These are phyloP conservation scores for Heritiera littoralis DNA, from an alignment of 345 rosid genomes.

Conservation along the genomic window DNA sequence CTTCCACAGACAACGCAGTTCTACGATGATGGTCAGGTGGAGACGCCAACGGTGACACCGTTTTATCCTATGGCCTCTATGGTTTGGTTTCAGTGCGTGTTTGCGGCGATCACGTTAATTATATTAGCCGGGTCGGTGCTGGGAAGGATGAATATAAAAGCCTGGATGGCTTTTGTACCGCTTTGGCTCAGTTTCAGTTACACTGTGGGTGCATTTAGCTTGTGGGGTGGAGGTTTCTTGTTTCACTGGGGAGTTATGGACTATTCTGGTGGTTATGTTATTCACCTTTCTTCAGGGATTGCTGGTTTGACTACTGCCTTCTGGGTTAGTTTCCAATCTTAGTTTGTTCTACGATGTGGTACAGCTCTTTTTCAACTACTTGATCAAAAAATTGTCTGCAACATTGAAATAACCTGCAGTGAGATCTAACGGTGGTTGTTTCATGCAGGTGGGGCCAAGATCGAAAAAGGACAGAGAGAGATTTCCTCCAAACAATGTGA, in stretches of 20 bases:
- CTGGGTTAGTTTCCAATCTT: constrained; percentile 34
- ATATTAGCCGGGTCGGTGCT: constrained; percentile 47
- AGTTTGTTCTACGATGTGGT: too few relatives aligned
- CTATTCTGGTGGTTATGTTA: constrained; percentile 53
- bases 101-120: constrained; percentile 44
- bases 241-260: constrained; percentile 62
- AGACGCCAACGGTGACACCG: constrained; percentile 30
- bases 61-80: constrained; percentile 48
- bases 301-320: constrained; percentile 47
- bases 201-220: constrained; percentile 49
- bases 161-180: constrained; percentile 58
- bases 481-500: constrained; percentile 48
- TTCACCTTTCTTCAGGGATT: constrained; percentile 53
- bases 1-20: constrained; percentile 37
- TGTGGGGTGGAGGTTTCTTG: constrained; percentile 60
- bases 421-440: background rate
- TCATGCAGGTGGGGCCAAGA: constrained; percentile 52
- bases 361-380: too few relatives aligned
- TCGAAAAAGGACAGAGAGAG: constrained; percentile 44
- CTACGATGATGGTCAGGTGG: constrained; percentile 7
- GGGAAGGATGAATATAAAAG: constrained; percentile 48
- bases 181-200: constrained; percentile 51
- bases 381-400: background rate
- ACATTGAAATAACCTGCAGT: background rate
- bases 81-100: constrained; percentile 57